Conservation (phyloP, 495 filamentous ascomycete genomes). For the Pyronema omphalodes region DNA sequence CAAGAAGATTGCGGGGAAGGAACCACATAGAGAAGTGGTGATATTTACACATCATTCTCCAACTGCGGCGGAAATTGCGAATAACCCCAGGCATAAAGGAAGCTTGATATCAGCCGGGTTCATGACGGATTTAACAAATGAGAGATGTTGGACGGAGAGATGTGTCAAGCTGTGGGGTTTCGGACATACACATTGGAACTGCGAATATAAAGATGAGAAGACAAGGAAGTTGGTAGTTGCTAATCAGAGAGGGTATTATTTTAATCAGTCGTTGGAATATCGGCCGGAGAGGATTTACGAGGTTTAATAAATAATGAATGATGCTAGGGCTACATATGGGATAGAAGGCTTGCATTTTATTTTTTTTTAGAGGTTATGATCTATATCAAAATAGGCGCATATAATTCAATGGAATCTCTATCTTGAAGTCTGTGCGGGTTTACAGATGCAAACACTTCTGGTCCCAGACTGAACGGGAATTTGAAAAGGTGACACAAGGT, state of each 20-base stretch:
- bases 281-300: neutral
- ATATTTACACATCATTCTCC: slow-evolving; percentile 40
- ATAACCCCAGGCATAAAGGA: slow-evolving; percentile 28
- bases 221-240: slow-evolving; percentile 8
- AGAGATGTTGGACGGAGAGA: slow-evolving; percentile 31
- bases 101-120: slow-evolving; percentile 16
- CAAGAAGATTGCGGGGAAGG: slow-evolving; percentile 25
- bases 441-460: too few species aligned
- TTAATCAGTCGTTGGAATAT: slow-evolving; percentile 16
- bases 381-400: too few species aligned
- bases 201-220: slow-evolving; percentile 24
- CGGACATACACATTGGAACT: slow-evolving; percentile 40
- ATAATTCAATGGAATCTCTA: too few species aligned
- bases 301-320: neutral
- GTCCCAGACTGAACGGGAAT: too few species aligned
- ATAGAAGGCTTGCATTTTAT: too few species aligned
- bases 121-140: neutral
- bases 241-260: slow-evolving; percentile 27
- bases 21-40: slow-evolving; percentile 26
- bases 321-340: too few species aligned
- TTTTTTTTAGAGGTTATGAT: too few species aligned
- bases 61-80: slow-evolving; percentile 22
- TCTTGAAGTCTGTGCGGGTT: too few species aligned
- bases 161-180: slow-evolving; percentile 37
- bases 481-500: too few species aligned